phyloP scores from a whole-genome alignment of 1,284 basidiomycete species.

The Amylostereum chailletii region DNA sequence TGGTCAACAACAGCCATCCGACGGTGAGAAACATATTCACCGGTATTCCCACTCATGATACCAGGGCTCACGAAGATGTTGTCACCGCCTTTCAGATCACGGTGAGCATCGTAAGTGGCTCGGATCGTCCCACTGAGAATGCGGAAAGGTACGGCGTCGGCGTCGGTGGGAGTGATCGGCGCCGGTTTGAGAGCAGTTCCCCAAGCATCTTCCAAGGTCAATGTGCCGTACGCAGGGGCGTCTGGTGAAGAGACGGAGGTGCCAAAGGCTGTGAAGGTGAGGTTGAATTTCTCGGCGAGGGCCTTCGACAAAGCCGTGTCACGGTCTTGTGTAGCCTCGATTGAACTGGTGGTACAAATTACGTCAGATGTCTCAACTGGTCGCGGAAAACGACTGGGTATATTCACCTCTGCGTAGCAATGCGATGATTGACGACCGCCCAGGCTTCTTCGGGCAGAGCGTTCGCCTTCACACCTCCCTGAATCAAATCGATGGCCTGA shows the following conservation, averaged over 20 bases:
- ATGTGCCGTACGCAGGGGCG: slow-evolving; percentile 23
- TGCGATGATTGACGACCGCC: slow-evolving; percentile 46
- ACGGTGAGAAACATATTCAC: slow-evolving; percentile 15
- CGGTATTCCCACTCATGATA: slow-evolving; percentile 42
- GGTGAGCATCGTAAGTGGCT: slow-evolving; percentile 30
- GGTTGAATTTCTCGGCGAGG: slow-evolving; percentile 34
- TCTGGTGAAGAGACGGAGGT: slow-evolving; percentile 18
- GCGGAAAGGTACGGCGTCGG: slow-evolving; percentile 34
- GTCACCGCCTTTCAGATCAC: slow-evolving; percentile 19
- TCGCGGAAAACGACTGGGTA: background rate
- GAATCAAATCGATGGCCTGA: slow-evolving; percentile 51
- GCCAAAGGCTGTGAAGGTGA: slow-evolving; percentile 39
- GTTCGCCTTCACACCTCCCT: slow-evolving; percentile 55
- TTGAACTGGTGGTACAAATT: slow-evolving; percentile 28
- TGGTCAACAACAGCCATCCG: background rate
- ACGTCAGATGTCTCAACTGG: slow-evolving; percentile 8
- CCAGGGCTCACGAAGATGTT: slow-evolving; percentile 36
- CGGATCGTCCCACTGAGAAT: slow-evolving; percentile 44
- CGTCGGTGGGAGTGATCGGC: slow-evolving; percentile 39
- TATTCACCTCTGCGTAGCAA: slow-evolving; percentile 33
- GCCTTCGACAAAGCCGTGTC: slow-evolving; percentile 31
- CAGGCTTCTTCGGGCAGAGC: slow-evolving; percentile 48
- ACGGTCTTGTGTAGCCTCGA: slow-evolving; percentile 31
- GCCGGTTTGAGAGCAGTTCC: slow-evolving; percentile 43
- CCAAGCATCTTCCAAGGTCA: slow-evolving; percentile 34